Evolutionary conservation across 2,329 filamentous ascomycete genomes (phyloP), one percentile per base, ranked within the genome.

Genomic region (Ceratocystiopsis brevicomis): DNA sequence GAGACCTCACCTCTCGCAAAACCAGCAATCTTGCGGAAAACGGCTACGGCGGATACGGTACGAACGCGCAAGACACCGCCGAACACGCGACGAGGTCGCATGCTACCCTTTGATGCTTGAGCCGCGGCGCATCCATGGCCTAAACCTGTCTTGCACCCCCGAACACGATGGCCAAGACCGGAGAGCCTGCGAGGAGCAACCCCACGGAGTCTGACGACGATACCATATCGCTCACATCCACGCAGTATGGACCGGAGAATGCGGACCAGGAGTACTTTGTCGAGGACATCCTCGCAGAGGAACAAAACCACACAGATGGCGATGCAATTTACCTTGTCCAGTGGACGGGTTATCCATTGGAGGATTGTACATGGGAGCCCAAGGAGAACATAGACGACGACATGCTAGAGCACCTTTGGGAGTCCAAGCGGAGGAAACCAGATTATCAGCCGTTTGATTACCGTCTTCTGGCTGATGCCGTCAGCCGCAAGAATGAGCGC

Each of bases 331-430:
- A 74, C 53, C 64, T 85, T 1, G 68, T 82, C 18, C 67, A 71
- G 46, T 85, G 79, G 80, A 60, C 63, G 21, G 67, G 62, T 2
- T 86, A 78, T 52, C 61, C 65, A 1, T 48, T 75, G 6, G 56
- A 71, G n/a, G 56, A 69, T 45, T 64, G 66, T 44, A 76, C 71
- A 0, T 76, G 71, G 71, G 71, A 76, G 49, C 68, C 70, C 0
- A 49, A 53, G 11, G 54, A 60, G 6, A 57, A 71, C 44, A 52
- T 74, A 4, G 56, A 56, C 0, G 48, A 54, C 2, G 56, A 57
- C 0, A 53, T 71, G 6, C 51, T 64, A 4, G 33, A 41, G 2
- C 46, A 52, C 0, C 52, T 60, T 3, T 74, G 71, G 71, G 53
- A 60, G 40, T 52, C 57, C 21, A 59, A 53, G 6, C 66, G 65